Base-by-base conservation (phyloP, 2,329 filamentous ascomycete genomes). In the Aspergillus sp. region DNA sequence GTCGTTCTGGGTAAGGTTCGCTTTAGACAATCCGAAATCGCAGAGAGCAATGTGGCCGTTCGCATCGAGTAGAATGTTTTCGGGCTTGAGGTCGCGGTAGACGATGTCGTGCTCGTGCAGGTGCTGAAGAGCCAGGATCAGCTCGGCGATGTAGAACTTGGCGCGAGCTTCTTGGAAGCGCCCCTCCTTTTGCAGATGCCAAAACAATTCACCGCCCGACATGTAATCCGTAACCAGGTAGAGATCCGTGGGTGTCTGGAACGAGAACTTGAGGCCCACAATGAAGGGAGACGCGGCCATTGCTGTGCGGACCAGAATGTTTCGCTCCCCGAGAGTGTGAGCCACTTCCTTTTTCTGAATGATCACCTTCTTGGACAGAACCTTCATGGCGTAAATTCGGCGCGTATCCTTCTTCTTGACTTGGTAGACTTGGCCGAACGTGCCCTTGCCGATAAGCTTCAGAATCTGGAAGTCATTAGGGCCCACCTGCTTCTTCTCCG, bases 151-250 rank as follows among this genome's bases (percentile, higher is more conserved):
- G 79, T 99, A 99, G 75, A 99, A 99, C 78, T 98, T 98, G 66
- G 95, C 95, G 24, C 95, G 87, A 69, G 88, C 90, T 80, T 98
- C 95, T 66, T 95, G 90, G 76, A 99, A 99, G 31, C 94, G 90
- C 54, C 94, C 94, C 74, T 98, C 95, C 73, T 96, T 96, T 74
- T 99, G 95, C 59, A 99, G 79, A 80, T 99, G 95, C 94, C 95
- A 99, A 78, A 99, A 99, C 1, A 99, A 83, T 77, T 99, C 95
- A 59, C 95, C 95, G 45, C 95, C 95, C 16, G 95, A 99, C 95
- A 99, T 98, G 81, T 97, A 99, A 74, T 98, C 95, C 5, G 95
- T 98, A 14, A 99, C 95, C n/a, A 99, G 84, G 74, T 98, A 98
- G 2, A 99, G 85, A 75, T 99, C 95, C 4, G 93, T 95, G 1